Percentiles rank a stretch among this genome's conserved stretches.
These are phyloP conservation scores for Ophiostoma pallidulum DNA, from an alignment of 2,329 filamentous ascomycete species.

Conservation along the genomic window DNA sequence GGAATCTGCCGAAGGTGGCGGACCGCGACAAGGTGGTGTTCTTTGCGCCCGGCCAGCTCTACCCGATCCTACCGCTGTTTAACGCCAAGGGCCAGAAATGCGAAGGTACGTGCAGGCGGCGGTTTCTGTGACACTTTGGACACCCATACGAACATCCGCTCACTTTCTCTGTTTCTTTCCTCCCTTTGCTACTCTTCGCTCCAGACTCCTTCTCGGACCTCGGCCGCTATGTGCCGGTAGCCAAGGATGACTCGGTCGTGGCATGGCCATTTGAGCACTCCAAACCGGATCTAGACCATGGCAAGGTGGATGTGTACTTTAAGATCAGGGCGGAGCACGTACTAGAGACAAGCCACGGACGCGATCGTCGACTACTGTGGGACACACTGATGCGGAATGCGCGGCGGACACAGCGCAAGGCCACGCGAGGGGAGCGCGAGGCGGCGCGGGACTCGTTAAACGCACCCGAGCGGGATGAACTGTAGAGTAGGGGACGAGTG, in stretches of 20 bases:
- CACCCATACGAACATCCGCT: too few relatives aligned
- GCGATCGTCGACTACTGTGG: slow-evolving; percentile 21
- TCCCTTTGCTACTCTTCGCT: too few relatives aligned
- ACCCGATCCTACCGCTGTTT: slow-evolving; percentile 32
- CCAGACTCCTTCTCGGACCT: slow-evolving; percentile 17
- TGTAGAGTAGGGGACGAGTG: neutral
- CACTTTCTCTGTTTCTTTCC: too few relatives aligned
- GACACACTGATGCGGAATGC: slow-evolving; percentile 21
- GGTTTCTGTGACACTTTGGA: too few relatives aligned
- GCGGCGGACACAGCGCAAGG: slow-evolving; percentile 19
- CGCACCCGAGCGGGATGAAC: slow-evolving; percentile 7
- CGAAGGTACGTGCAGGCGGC: slow-evolving; percentile 24
- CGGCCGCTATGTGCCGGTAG: slow-evolving; percentile 17
- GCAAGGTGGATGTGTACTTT: slow-evolving; percentile 18
- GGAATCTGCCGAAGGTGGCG: slow-evolving; percentile 7
- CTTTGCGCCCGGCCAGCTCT: slow-evolving; percentile 33
- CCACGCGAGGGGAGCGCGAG: slow-evolving; percentile 19
- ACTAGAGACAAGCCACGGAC: slow-evolving; percentile 18
- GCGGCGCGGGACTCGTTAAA: slow-evolving; percentile 9
- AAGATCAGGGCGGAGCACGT: slow-evolving; percentile 21
- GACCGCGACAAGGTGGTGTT: slow-evolving; percentile 25
- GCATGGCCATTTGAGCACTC: slow-evolving; percentile 21
- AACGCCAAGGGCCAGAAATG: slow-evolving; percentile 28
- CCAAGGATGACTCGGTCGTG: slow-evolving; percentile 19
- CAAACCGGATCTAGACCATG: slow-evolving; percentile 15